Conservation (phyloP, 2,329 filamentous ascomycete genomes). For the Trichoderma sp. region DNA sequence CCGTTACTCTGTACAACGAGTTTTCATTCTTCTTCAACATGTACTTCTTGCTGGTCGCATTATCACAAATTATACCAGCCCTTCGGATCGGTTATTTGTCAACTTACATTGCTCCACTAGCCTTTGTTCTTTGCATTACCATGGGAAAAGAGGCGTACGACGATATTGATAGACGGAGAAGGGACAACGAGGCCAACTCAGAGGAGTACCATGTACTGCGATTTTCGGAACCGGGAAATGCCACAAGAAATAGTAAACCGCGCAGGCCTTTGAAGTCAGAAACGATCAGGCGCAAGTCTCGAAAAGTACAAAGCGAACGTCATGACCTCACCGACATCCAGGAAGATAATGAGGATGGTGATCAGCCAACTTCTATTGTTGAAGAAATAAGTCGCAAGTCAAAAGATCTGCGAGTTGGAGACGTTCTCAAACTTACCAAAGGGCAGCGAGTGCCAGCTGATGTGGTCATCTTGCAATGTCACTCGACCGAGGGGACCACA, state of each 20-base stretch:
- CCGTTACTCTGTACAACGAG: conserved; percentile 94
- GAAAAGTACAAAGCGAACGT: conserved; percentile 39
- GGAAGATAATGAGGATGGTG: conserved; percentile 65
- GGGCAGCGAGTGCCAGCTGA: conserved; percentile 94
- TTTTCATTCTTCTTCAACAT: conserved; percentile 99
- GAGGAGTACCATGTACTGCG: conserved; percentile 81
- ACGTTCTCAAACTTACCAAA: conserved; percentile 90
- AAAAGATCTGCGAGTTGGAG: conserved; percentile 87
- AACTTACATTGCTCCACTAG: conserved; percentile 90
- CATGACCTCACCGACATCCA: conserved; percentile 64
- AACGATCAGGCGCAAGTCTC: conserved; percentile 37
- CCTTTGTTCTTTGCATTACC: conserved; percentile 89
- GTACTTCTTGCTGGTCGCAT: conserved; percentile 93
- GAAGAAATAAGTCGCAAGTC: conserved; percentile 79
- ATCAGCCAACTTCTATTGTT: conserved; percentile 54
- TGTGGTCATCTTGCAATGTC: conserved; percentile 88
- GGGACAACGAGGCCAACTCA: conserved; percentile 93
- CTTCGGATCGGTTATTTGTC: conserved; percentile 92
- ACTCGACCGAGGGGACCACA: conserved; percentile 57
- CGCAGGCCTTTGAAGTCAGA: conserved; percentile 51
- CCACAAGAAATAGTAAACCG: conserved; percentile 46
- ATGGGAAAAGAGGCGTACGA: conserved; percentile 95
- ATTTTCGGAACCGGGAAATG: conserved; percentile 63
- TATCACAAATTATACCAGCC: conserved; percentile 89
- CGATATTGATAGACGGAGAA: conserved; percentile 81